Base-by-base conservation (phyloP, 2,329 filamentous ascomycete species). In the Blumeriella jaapii region DNA sequence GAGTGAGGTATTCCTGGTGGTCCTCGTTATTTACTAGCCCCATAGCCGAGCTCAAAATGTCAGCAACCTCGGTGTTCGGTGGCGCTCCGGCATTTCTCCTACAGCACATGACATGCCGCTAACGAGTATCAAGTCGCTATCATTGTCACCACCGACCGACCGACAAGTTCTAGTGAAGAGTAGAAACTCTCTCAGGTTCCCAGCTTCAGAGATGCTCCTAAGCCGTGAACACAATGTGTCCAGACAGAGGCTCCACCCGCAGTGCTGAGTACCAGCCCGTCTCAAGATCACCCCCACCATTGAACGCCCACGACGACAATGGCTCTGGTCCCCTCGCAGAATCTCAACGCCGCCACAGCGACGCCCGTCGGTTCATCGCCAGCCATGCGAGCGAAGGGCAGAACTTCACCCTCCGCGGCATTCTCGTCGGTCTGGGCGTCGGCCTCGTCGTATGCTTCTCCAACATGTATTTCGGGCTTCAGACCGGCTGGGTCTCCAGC, bases 401-500 rank as follows among this genome's bases (percentile, higher is more conserved):
- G 29, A 86, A 85, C 62, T 95, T 98, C 61, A 96, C 91, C 0
- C 39, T 79, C 16, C 79, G 91, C 37, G 85, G 85, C 32, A 68
- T 96, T 24, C 55, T 75, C 4, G 84, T 83, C 17, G 91, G 91
- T 11, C 66, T 93, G 5, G 63, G 73, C 3, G 91, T 98, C 44
- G 91, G 91, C 25, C 74, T 91, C 4, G 67, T 96, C 36, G 94
- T 96, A 53, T 91, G 83, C 55, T 94, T 94, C 57, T 93, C 84
- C 34, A 98, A 98, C 56, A 95, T 93, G 67, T 98, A 96, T 59
- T 98, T 98, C 57, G 91, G 91, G n/a, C 67, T 98, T 19, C 91
- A 96, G 61, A 93, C 55, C 10, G 78, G 78, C 46, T 82, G 78
- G 78, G 72, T 83, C 23, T 74, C 78, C 52, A 83, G 84, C 48